phyloP scores from a whole-genome alignment of 2,329 filamentous ascomycete genomes.

The Epichloe aotearoae region DNA sequence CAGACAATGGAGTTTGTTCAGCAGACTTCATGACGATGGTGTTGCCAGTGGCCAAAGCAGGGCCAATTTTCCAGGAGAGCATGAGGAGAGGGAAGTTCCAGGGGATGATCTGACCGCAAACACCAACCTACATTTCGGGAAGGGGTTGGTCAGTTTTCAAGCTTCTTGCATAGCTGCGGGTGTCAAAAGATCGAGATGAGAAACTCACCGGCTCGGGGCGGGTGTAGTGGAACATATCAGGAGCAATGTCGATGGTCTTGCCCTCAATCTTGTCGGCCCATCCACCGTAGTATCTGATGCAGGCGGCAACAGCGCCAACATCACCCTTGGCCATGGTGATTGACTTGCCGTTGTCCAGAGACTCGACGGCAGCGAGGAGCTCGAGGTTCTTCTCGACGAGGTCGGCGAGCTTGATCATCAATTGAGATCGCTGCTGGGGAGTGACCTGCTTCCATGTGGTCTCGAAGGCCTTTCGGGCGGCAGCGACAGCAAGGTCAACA shows the following conservation, averaged over 20 bases:
- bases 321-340: constrained; percentile 65
- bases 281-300: constrained; percentile 63
- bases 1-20: constrained; percentile 63
- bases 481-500: constrained; percentile 64
- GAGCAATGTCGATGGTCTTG: constrained; percentile 69
- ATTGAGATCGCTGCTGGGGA: constrained; percentile 56
- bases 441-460: constrained; percentile 54
- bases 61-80: constrained; percentile 71
- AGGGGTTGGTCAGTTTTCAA: background rate
- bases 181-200: background rate
- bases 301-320: constrained; percentile 51
- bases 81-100: constrained; percentile 82
- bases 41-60: constrained; percentile 61
- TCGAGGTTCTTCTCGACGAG: constrained; percentile 68
- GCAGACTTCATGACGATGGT: constrained; percentile 61
- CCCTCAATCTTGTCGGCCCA: constrained; percentile 89
- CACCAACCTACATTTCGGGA: constrained; percentile 37
- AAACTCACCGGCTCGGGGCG: constrained; percentile 52
- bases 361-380: constrained; percentile 67
- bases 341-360: constrained; percentile 80
- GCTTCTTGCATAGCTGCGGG: background rate
- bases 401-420: constrained; percentile 65
- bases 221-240: constrained; percentile 75
- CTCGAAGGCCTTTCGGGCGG: constrained; percentile 77
- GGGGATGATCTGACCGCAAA: constrained; percentile 78